phyloP scores from a whole-genome alignment of 2,329 filamentous ascomycete genomes.

The Fusarium falciforme region DNA sequence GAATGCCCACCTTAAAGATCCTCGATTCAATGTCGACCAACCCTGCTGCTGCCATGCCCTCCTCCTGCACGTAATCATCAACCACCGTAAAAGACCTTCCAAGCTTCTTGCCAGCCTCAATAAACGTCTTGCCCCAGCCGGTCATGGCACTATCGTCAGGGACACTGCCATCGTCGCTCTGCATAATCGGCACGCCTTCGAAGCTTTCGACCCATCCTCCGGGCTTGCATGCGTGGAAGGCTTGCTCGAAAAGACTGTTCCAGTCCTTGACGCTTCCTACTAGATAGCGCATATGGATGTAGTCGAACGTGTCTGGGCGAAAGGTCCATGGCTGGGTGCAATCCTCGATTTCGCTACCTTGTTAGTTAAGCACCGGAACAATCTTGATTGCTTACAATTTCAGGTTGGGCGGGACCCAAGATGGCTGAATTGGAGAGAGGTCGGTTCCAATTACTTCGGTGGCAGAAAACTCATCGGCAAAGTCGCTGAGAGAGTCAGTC shows the following conservation, averaged over 20 bases:
- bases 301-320: conserved; percentile 60
- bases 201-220: conserved; percentile 57
- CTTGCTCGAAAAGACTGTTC: conserved; percentile 61
- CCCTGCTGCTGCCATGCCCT: not conserved
- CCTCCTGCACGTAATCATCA: not conserved
- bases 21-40: not conserved
- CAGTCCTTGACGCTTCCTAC: conserved; percentile 67
- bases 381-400: conserved; percentile 46
- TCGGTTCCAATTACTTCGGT: conserved; percentile 62
- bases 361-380: not conserved
- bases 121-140: not conserved
- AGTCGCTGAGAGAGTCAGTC: conserved; percentile 56
- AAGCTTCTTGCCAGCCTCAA: not conserved
- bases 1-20: conserved; percentile 2
- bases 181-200: not conserved
- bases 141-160: not conserved
- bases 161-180: not conserved
- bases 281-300: conserved; percentile 68
- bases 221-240: conserved; percentile 64
- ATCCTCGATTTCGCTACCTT: conserved; percentile 40
- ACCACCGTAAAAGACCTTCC: not conserved
- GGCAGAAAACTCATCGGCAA: conserved; percentile 55
- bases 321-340: conserved; percentile 44
- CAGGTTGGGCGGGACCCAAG: conserved; percentile 59
- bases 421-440: conserved; percentile 66